Conservation (phyloP, 2,329 filamentous ascomycete genomes). For the Davidsoniella virescens region DNA sequence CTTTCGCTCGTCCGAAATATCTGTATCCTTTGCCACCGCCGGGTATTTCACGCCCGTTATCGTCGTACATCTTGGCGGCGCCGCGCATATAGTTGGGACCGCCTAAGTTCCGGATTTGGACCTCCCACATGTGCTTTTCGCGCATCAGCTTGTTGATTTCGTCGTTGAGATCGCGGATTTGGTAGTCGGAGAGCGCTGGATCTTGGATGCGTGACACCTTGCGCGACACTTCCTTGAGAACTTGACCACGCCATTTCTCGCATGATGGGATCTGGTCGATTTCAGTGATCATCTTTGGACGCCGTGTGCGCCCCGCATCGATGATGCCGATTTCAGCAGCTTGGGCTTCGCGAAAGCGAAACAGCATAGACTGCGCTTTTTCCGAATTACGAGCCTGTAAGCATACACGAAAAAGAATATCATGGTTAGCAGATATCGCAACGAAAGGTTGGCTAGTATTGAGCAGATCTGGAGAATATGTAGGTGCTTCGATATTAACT, state of each 20-base stretch:
- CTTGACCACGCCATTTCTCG: conserved; percentile 97
- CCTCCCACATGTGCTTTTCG: conserved; percentile 98
- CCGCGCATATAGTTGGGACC: conserved; percentile 91
- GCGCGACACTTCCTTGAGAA: conserved; percentile 90
- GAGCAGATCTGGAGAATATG: background rate
- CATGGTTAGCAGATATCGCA: no score
- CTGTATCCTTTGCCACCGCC: conserved; percentile 78
- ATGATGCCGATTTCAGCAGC: conserved; percentile 92
- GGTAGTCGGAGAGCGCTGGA: conserved; percentile 76
- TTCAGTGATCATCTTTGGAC: conserved; percentile 79
- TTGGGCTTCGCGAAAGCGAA: conserved; percentile 96
- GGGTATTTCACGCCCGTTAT: conserved; percentile 53
- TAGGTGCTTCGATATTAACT: background rate
- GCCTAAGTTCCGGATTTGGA: conserved; percentile 87
- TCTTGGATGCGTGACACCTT: conserved; percentile 97
- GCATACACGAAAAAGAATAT: no score
- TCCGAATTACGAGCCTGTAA: conserved; percentile 81
- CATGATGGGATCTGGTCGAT: conserved; percentile 70
- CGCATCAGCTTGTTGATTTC: conserved; percentile 99
- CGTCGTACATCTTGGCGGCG: conserved; percentile 53
- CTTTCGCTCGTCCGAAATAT: conserved; percentile 81
- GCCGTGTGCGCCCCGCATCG: conserved; percentile 75
- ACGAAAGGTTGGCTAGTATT: background rate
- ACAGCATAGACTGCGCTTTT: conserved; percentile 99
- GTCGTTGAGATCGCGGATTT: conserved; percentile 95